Evolutionary conservation across 306 rosid genomes (phyloP).

Genomic region (Sophora flavescens): DNA sequence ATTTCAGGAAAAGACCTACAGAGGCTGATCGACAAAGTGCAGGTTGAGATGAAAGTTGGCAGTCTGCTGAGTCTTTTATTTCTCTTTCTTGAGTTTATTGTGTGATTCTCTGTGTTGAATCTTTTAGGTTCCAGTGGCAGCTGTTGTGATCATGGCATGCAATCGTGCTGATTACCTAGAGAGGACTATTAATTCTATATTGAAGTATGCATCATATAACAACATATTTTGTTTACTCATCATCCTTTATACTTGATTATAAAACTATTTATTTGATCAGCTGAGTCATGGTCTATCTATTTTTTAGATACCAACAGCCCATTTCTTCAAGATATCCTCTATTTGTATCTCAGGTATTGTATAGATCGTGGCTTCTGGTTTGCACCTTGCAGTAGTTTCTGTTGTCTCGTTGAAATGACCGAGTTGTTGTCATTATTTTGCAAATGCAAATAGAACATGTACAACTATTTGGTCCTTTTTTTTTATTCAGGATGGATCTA

Average conservation of each 20-base stretch:
- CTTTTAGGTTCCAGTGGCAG: conserved; percentile 92
- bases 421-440: conserved; percentile 38
- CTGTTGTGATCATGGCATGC: conserved; percentile 98
- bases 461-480: conserved; percentile 32
- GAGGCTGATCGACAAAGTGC: conserved; percentile 72
- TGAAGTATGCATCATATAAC: conserved; percentile 66
- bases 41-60: conserved; percentile 60
- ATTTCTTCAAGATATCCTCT: conserved; percentile 84
- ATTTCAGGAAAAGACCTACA: conserved; percentile 79
- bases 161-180: conserved; percentile 97
- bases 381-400: conserved; percentile 31
- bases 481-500: conserved; percentile 78
- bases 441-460: conserved; percentile 33
- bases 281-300: conserved; percentile 44
- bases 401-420: conserved; percentile 32
- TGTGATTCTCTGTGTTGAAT: conserved; percentile 46
- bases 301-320: conserved; percentile 74
- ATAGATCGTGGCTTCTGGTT: conserved; percentile 42
- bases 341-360: conserved; percentile 92
- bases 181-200: conserved; percentile 79
- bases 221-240: conserved; percentile 24
- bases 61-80: conserved; percentile 37
- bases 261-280: conserved; percentile 41
- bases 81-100: conserved; percentile 43
- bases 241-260: conserved; percentile 25